Conservation (phyloP, 2,329 filamentous ascomycete genomes). For the Phialemoniopsis sp. region DNA sequence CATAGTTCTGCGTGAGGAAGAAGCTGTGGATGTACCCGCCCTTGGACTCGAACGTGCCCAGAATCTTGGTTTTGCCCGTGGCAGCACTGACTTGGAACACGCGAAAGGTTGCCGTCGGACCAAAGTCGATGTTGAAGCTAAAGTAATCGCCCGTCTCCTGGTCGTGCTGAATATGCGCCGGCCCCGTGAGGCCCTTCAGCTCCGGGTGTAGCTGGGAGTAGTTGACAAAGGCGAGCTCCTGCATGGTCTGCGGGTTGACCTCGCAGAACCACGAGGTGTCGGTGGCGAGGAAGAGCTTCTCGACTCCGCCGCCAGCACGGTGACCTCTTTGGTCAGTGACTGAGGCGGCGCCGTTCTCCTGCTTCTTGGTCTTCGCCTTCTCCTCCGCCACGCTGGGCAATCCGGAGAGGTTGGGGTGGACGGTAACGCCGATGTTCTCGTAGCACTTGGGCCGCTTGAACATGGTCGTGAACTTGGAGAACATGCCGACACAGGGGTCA, state of each 20-base stretch:
- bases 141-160: too few species aligned
- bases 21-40: slow-evolving; percentile 16
- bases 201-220: too few species aligned
- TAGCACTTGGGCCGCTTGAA: slow-evolving; percentile 24
- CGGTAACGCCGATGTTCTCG: slow-evolving; percentile 62
- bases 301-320: not conserved
- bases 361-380: not conserved
- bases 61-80: slow-evolving; percentile 63
- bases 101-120: slow-evolving; percentile 56
- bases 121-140: slow-evolving; percentile 15
- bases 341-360: slow-evolving; percentile 9
- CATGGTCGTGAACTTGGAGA: slow-evolving; percentile 46
- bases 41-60: slow-evolving; percentile 44
- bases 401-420: slow-evolving; percentile 62
- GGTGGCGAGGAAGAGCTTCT: too few species aligned
- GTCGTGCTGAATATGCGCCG: too few species aligned
- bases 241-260: too few species aligned
- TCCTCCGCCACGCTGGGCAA: slow-evolving; percentile 22
- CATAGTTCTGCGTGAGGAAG: slow-evolving; percentile 45
- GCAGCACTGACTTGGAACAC: slow-evolving; percentile 60
- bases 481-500: slow-evolving; percentile 53
- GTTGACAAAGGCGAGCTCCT: too few species aligned
- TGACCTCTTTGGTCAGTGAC: not conserved
- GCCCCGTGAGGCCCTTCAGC: too few species aligned
- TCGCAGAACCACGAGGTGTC: too few species aligned